These are phyloP conservation scores for Fusarium chuoi DNA, from an alignment of 2,329 filamentous ascomycete species.

Conservation along the genomic window DNA sequence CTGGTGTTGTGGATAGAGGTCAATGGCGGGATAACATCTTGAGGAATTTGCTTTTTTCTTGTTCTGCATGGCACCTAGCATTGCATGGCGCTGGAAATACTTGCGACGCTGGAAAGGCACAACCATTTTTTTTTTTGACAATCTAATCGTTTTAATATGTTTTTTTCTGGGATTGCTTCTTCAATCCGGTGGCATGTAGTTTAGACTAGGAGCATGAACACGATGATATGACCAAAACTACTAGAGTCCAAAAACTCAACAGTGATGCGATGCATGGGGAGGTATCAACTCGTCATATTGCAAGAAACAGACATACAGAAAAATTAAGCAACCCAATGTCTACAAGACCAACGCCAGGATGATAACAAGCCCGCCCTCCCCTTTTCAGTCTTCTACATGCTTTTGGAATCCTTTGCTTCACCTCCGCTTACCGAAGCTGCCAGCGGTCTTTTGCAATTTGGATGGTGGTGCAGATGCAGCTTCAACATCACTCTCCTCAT, in stretches of 20 bases:
- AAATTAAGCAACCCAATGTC: constrained; percentile 39
- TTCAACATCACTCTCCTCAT: constrained; percentile 63
- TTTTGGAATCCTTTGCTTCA: constrained; percentile 21
- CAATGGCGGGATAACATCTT: constrained; percentile 1
- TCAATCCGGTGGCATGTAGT: constrained; percentile 1
- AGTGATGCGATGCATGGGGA: constrained; percentile 17
- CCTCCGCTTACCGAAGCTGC: constrained; percentile 36
- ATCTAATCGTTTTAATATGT: constrained; percentile 26
- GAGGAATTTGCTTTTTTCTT: constrained; percentile 12
- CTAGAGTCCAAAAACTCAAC: neutral
- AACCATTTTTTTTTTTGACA: constrained; percentile 17
- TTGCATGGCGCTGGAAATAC: constrained; percentile 42
- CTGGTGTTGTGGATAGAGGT: constrained; percentile 31
- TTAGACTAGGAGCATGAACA: constrained; percentile 9
- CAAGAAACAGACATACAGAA: constrained; percentile 42
- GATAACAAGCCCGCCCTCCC: constrained; percentile 27
- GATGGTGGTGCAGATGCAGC: constrained; percentile 55
- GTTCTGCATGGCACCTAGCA: constrained; percentile 38
- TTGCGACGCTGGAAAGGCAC: constrained; percentile 20
- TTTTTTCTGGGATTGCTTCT: neutral
- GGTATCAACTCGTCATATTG: constrained; percentile 46
- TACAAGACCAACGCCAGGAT: constrained; percentile 45
- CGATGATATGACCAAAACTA: constrained; percentile 14
- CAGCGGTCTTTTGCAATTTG: constrained; percentile 51
- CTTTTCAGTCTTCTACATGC: constrained; percentile 21